Base-by-base conservation (phyloP, 148 eudicot species). In the Vaccinium vitisidaea region DNA sequence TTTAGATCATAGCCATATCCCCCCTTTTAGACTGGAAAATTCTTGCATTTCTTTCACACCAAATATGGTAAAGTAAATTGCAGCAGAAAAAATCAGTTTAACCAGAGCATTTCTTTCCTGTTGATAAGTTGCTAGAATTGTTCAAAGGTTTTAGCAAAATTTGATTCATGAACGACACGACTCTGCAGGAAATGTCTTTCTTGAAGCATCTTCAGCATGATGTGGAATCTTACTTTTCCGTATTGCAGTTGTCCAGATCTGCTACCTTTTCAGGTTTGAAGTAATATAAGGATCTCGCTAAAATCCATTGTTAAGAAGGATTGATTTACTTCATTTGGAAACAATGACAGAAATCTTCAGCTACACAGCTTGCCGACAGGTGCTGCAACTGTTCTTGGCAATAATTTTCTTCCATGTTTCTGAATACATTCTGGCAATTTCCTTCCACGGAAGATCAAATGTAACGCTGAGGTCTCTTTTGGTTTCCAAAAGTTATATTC, bases 391-490 rank as follows among this genome's bases (percentile, higher is more conserved):
- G 92, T 88, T 94, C 69, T 74, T 89, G 52, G 92, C 97, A 73
- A 80, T 91, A 80, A 75, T 88, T 86, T 94, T 94, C 90, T 96
- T 96, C 85, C 98, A 96, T 80, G 50, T 73, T 75, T 96, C 99
- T 0, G 98, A 96, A 90, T 96, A 88, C 80, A 15, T 92, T 82
- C 90, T 96, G 54, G 99, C 99, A 81, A 18, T 90, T 53, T 13
- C 69, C 30, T 77, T 93, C 81, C 99, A 96, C 67, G 99, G 99
- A 80, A 93, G 88, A 84, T 83, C 89, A 84, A 93, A 92, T 69
- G 98, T 94, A 82, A 88, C 95, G 48, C 88, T 92, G 21, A 84
- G 80, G 30, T 94, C 98, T 39, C 94, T 96, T 54, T 85, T 96
- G 86, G 87, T 94, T 89, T 94, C 94, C 92, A 90, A 86, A 87